Evolutionary conservation across 306 rosid species (phyloP), one percentile per base, ranked within the genome.

Genomic region (Castanea sativa): DNA sequence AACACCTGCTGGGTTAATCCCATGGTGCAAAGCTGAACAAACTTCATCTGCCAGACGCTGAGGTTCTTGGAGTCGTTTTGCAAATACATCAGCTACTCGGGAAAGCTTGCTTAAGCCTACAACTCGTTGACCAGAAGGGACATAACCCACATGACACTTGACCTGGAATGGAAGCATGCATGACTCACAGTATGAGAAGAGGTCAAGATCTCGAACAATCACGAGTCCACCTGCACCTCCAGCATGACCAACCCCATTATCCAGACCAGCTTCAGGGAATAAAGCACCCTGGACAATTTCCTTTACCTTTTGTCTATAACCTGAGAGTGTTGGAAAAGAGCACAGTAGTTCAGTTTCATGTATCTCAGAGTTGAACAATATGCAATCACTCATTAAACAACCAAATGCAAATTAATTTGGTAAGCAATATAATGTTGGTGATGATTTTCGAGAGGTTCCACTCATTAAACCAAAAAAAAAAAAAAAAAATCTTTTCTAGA

Each of bases 171-270:
- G 99, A 77, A 96, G 96, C 89, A 96, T 79, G 86, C 99, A 96
- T 6, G 98, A 93, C 81, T 96, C 99, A 6, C 99, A 96, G 73
- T 91, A 91, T 21, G 97, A 93, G 80, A 91, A 96, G 73, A 89
- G 82, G 83, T 96, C 92, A 41, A 96, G 82, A 82, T 96, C 99
- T 76, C 98, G 81, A 78, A 96, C 99, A 80, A 93, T 77, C 82
- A 96, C 98, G 3, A 96, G 93, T 85, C 98, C 99, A 57, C 99
- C 98, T 27, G 87, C 91, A 74, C 98, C 98, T 63, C 99, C 98
- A 27, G 98, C 98, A 75, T 89, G 96, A 60, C 97, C 98, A 78
- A 89, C 87, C 74, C 85, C 80, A 69, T 85, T 82, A 64, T 91
- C 92, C 55, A 91, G 82, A 58, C 99, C 97, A 82, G 91, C 94